Percentiles rank a stretch among this genome's conserved stretches.
These are phyloP conservation scores for Agroathelia rolfsii DNA, from an alignment of 1,284 basidiomycete genomes.

Conservation along the genomic window DNA sequence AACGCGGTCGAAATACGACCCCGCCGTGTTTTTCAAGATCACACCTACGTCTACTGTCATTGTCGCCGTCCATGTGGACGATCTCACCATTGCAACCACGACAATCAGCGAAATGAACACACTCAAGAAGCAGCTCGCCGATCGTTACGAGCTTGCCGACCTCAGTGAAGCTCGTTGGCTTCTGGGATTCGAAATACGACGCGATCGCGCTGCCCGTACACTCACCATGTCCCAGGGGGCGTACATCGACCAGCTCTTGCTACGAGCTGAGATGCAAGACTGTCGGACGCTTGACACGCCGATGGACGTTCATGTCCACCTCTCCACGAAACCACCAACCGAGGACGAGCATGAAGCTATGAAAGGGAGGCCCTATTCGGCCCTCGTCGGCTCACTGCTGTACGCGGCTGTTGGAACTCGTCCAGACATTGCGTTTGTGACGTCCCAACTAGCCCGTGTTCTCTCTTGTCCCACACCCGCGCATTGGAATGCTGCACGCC, in stretches of 20 bases:
- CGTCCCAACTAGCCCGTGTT: constrained; percentile 26
- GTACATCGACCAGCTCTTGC: constrained; percentile 16
- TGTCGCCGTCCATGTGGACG: constrained; percentile 22
- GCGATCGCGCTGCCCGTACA: constrained; percentile 12
- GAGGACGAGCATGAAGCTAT: constrained; percentile 15
- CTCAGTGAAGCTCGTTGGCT: constrained; percentile 20
- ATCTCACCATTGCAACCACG: constrained; percentile 17
- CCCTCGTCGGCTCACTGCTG: constrained; percentile 28
- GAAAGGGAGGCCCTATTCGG: constrained; percentile 19
- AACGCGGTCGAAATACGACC: constrained; percentile 11
- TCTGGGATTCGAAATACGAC: constrained; percentile 17
- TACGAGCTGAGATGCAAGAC: constrained; percentile 17
- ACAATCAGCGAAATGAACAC: constrained; percentile 6
- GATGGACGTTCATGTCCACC: constrained; percentile 16
- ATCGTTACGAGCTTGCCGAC: constrained; percentile 18
- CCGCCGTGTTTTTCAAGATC: constrained; percentile 18
- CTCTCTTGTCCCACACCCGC: constrained; percentile 16
- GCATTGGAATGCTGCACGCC: constrained; percentile 30
- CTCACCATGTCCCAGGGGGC: constrained; percentile 18
- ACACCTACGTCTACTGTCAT: constrained; percentile 15
- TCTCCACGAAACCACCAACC: no score
- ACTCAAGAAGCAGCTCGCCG: constrained; percentile 13
- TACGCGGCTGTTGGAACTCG: constrained; percentile 28
- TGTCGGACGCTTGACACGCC: constrained; percentile 23
- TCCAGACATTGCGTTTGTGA: constrained; percentile 31